Conservation (phyloP, 1,284 basidiomycete species). For the Tetrapyrgos nigripes region DNA sequence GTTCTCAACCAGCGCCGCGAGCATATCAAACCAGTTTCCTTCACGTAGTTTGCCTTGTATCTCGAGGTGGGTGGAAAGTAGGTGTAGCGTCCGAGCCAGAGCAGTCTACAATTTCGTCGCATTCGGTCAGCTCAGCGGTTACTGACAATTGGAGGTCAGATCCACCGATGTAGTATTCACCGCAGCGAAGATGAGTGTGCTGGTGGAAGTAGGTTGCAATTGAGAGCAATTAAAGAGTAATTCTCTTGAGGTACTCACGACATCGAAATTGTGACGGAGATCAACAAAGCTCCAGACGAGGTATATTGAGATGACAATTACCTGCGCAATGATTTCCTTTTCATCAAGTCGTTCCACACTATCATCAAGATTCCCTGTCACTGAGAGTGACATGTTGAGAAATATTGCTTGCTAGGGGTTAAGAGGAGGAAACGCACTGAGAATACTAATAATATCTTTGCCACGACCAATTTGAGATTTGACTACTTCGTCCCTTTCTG, state of each 20-base stretch:
- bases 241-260: too few species aligned
- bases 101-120: background rate
- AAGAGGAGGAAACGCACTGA: too few species aligned
- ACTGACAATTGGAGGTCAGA: background rate
- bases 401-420: background rate
- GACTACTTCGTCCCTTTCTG: background rate
- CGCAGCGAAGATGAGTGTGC: background rate
- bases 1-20: background rate
- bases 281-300: background rate
- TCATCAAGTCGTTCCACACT: constrained; percentile 3
- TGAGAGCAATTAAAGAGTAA: too few species aligned
- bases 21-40: background rate
- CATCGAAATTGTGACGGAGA: constrained; percentile 1
- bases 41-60: constrained; percentile 1
- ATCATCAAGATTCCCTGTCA: constrained; percentile 4
- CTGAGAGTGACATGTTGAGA: background rate
- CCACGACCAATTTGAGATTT: background rate
- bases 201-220: background rate
- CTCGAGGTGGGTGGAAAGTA: background rate
- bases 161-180: background rate
- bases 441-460: background rate
- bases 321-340: background rate
- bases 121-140: background rate
- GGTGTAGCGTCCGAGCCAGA: constrained; percentile 2
- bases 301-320: background rate